Evolutionary conservation across 768 basidiomycete genomes (phyloP).

Genomic region (Russula compacta): DNA sequence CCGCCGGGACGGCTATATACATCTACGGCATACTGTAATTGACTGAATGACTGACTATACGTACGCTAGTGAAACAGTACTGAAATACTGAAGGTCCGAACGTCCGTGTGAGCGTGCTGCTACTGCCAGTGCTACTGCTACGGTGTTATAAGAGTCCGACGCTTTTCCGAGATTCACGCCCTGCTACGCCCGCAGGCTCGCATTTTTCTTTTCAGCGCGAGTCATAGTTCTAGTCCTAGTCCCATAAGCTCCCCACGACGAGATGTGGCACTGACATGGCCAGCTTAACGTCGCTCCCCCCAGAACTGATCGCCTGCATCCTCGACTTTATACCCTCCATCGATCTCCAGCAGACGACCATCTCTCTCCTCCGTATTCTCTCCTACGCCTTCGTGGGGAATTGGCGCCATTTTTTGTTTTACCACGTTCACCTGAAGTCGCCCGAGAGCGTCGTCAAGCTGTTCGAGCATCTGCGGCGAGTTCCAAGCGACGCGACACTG

Average conservation of each 20-base stretch:
- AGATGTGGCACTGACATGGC: too few species aligned
- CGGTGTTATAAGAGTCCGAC: too few species aligned
- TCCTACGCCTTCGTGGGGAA: conserved; percentile 48
- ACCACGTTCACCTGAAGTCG: conserved; percentile 41
- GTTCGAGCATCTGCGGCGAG: conserved; percentile 44
- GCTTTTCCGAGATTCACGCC: too few species aligned
- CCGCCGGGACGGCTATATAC: too few species aligned
- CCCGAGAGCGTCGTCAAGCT: conserved; percentile 47
- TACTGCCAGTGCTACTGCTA: too few species aligned
- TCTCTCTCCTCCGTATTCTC: conserved; percentile 54
- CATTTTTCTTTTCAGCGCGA: conserved; percentile 14
- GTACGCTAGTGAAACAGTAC: too few species aligned
- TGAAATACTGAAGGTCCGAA: too few species aligned
- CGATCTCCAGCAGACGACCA: conserved; percentile 41
- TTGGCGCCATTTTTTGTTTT: conserved; percentile 42
- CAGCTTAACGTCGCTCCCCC: conserved; percentile 35
- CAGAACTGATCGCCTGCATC: conserved; percentile 58
- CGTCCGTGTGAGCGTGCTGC: too few species aligned
- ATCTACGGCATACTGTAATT: too few species aligned
- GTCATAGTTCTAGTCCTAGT: conserved; percentile 18
- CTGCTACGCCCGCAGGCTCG: too few species aligned
- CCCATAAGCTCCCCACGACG: conserved; percentile 24
- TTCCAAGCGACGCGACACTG: conserved; percentile 21
- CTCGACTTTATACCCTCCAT: conserved; percentile 40
- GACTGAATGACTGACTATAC: too few species aligned